These are phyloP conservation scores for Cladosporium sp. DNA, from an alignment of 2,329 filamentous ascomycete genomes.

Conservation along the genomic window DNA sequence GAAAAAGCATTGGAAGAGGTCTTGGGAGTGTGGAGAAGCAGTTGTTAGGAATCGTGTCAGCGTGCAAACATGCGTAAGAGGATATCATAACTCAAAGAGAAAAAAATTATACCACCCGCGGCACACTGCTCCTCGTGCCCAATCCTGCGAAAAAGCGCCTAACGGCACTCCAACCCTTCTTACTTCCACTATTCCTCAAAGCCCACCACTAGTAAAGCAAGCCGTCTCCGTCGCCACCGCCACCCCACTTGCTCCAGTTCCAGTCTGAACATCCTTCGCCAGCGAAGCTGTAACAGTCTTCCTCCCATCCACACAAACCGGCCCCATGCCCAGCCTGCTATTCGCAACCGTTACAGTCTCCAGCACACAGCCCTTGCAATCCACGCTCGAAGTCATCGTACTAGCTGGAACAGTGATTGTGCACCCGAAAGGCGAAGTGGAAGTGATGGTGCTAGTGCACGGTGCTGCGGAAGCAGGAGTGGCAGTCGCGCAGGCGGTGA, in stretches of 20 bases:
- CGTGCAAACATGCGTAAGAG: no score
- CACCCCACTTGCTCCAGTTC: neutral
- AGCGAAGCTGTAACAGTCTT: neutral
- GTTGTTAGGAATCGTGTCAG: no score
- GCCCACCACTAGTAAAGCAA: neutral
- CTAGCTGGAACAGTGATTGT: neutral
- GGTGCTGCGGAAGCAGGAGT: neutral
- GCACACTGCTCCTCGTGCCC: no score
- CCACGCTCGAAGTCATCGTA: neutral
- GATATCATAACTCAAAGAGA: no score
- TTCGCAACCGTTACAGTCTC: neutral
- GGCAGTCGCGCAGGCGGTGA: neutral
- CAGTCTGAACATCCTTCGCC: neutral
- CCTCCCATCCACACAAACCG: neutral
- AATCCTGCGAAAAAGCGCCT: no score
- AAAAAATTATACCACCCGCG: no score
- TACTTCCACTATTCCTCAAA: neutral
- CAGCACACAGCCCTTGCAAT: constrained; percentile 3
- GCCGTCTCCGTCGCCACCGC: neutral
- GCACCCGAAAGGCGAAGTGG: constrained; percentile 4
- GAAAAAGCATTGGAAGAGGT: no score
- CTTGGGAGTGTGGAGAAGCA: no score
- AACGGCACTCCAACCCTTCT: no score
- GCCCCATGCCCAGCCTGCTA: neutral
- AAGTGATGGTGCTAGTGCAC: constrained; percentile 2